These are phyloP conservation scores for Colletotrichum eremochloae DNA, from an alignment of 2,329 filamentous ascomycete genomes.

Conservation along the genomic window DNA sequence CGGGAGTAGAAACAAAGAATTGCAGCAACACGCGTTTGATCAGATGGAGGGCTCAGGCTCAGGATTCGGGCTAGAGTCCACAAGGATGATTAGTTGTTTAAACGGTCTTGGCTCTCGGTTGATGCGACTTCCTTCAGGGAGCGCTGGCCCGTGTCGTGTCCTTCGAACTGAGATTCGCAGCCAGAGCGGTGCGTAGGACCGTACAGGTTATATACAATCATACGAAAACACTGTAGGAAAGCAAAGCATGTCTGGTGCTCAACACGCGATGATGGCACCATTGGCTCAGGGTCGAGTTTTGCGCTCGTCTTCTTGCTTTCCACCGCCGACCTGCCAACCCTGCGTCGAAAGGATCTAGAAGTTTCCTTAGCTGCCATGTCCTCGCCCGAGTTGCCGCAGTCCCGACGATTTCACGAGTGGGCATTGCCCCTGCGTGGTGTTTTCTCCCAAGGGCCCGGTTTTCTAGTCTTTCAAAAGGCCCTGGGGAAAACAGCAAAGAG, in stretches of 20 bases:
- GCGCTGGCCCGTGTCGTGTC: not conserved
- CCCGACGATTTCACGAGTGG: conserved; percentile 10
- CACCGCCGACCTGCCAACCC: not conserved
- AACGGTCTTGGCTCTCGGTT: conserved; percentile 6
- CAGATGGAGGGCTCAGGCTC: conserved; percentile 5
- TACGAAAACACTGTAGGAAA: not conserved
- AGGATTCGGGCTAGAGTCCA: not conserved
- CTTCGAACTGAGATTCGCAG: too few species aligned
- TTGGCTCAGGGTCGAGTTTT: not conserved
- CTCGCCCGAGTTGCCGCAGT: conserved; percentile 8
- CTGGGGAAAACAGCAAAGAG: not conserved
- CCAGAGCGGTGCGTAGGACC: too few species aligned
- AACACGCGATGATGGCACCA: not conserved
- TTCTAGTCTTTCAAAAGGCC: not conserved
- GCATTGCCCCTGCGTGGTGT: not conserved
- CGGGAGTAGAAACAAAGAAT: not conserved
- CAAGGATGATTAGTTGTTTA: not conserved
- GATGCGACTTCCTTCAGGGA: not conserved
- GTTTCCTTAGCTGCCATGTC: not conserved
- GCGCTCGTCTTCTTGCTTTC: not conserved
- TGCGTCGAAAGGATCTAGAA: conserved; percentile 15
- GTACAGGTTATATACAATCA: not conserved
- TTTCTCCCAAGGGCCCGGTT: conserved; percentile 5
- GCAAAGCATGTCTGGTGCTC: not conserved
- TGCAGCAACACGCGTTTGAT: conserved; percentile 25